phyloP scores from a whole-genome alignment of 2,329 filamentous ascomycete species.

The Grosmannia serpens region DNA sequence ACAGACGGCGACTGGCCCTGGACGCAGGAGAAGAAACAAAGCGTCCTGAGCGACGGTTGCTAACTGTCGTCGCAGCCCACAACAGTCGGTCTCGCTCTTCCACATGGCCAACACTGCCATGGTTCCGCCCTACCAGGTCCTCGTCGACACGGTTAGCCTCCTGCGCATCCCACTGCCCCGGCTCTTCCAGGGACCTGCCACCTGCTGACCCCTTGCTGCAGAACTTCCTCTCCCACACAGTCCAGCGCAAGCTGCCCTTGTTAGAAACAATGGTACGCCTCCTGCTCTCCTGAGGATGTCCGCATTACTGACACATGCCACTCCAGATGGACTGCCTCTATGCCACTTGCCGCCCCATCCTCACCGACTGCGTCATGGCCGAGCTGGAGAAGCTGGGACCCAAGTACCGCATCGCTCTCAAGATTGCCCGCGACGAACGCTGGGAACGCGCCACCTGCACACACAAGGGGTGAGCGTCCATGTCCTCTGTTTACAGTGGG shows the following conservation, averaged over 20 bases:
- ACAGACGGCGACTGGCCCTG: neutral
- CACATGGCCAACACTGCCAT: slow-evolving; percentile 15
- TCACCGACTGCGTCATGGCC: slow-evolving; percentile 65
- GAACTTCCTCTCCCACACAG: slow-evolving; percentile 83
- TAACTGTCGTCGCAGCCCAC: slow-evolving; percentile 9
- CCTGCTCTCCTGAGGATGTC: slow-evolving; percentile 13
- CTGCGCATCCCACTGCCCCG: neutral
- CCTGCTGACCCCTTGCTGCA: neutral
- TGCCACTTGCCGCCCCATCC: slow-evolving; percentile 80
- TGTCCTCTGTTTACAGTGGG: neutral
- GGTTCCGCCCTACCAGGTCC: slow-evolving; percentile 14
- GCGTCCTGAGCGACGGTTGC: neutral
- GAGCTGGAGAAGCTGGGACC: slow-evolving; percentile 83
- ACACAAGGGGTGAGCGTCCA: slow-evolving; percentile 54
- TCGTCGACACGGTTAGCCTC: slow-evolving; percentile 13
- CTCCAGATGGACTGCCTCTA: slow-evolving; percentile 86
- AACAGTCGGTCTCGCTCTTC: slow-evolving; percentile 15
- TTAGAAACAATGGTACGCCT: slow-evolving; percentile 63
- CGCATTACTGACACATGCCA: neutral
- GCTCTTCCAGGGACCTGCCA: neutral
- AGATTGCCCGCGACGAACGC: slow-evolving; percentile 79
- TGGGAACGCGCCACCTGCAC: slow-evolving; percentile 81
- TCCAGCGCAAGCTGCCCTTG: slow-evolving; percentile 76
- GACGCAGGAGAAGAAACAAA: neutral
- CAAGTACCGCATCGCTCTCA: slow-evolving; percentile 76